These are phyloP conservation scores for Eutypa lata DNA, from an alignment of 2,329 filamentous ascomycete genomes.

Conservation along the genomic window DNA sequence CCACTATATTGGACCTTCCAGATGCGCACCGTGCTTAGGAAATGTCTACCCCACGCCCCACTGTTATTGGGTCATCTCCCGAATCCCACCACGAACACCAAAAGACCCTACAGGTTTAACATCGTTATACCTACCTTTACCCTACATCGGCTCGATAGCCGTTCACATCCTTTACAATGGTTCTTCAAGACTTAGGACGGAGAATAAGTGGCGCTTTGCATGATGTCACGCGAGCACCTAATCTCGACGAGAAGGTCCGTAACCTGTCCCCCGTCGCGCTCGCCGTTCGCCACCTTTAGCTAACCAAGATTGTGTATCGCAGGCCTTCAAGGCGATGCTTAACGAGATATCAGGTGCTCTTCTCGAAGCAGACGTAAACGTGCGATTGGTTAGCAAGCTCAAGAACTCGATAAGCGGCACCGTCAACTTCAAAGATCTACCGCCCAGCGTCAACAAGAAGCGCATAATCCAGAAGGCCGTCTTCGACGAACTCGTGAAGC, in stretches of 20 bases:
- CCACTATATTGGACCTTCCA: too few relatives aligned
- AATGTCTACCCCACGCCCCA: too few relatives aligned
- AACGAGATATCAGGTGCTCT: constrained; percentile 97
- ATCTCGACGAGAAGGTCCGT: constrained; percentile 89
- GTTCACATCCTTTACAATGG: constrained; percentile 57
- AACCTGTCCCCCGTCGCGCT: constrained; percentile 7
- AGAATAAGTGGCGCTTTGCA: constrained; percentile 96
- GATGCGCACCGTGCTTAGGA: too few relatives aligned
- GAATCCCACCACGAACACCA: too few relatives aligned
- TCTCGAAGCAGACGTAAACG: constrained; percentile 95
- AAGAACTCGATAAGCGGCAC: constrained; percentile 87
- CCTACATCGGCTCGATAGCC: constrained; percentile 6
- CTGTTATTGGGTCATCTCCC: too few relatives aligned
- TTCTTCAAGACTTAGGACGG: constrained; percentile 97
- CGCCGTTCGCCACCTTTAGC: constrained; percentile 13
- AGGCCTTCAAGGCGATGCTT: constrained; percentile 97
- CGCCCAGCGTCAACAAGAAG: constrained; percentile 94
- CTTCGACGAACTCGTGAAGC: constrained; percentile 91
- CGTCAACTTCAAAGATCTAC: constrained; percentile 93
- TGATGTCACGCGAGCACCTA: constrained; percentile 86
- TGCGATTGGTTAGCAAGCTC: constrained; percentile 84
- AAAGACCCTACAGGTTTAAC: too few relatives aligned
- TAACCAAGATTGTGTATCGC: constrained; percentile 37
- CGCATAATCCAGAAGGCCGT: constrained; percentile 96
- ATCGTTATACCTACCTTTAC: background rate